phyloP scores from a whole-genome alignment of 2,329 filamentous ascomycete genomes.

The Botryosphaeria agaves region DNA sequence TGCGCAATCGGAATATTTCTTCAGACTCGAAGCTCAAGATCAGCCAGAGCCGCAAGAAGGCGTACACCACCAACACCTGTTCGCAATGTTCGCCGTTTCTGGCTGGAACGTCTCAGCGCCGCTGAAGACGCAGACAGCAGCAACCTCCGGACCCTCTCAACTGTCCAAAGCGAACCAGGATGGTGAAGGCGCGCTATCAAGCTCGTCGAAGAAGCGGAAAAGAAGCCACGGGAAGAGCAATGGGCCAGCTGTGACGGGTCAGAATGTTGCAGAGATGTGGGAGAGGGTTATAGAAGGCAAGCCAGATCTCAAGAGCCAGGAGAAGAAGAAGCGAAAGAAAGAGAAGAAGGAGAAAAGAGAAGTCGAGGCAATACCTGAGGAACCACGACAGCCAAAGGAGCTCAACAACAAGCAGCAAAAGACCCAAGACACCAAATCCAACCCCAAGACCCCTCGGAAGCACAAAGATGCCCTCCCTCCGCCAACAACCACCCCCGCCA shows the following conservation, averaged over 20 bases:
- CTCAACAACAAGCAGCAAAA: neutral
- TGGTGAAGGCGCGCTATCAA: slow-evolving; percentile 15
- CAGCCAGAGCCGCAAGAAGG: too few relatives aligned
- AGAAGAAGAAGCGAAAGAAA: slow-evolving; percentile 9
- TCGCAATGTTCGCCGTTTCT: slow-evolving; percentile 81
- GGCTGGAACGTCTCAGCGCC: slow-evolving; percentile 72
- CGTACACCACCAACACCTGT: too few relatives aligned
- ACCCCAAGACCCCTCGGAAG: slow-evolving; percentile 25
- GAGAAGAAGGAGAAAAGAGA: slow-evolving; percentile 9
- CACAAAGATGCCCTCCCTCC: too few relatives aligned
- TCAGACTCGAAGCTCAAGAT: too few relatives aligned
- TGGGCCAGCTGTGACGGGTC: slow-evolving; percentile 35
- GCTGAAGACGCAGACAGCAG: slow-evolving; percentile 51
- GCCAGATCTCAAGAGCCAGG: slow-evolving; percentile 12
- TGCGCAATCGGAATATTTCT: too few relatives aligned
- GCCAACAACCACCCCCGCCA: slow-evolving; percentile 10
- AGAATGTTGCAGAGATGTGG: slow-evolving; percentile 64
- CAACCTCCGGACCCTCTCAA: slow-evolving; percentile 10
- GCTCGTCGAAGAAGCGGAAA: slow-evolving; percentile 33
- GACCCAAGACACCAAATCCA: slow-evolving; percentile 12
- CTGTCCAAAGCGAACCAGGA: slow-evolving; percentile 14
- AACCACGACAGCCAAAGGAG: slow-evolving; percentile 5
- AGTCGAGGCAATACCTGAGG: slow-evolving; percentile 1
- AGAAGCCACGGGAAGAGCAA: slow-evolving; percentile 10
- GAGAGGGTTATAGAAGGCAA: slow-evolving; percentile 62